phyloP scores from a whole-genome alignment of 371 early-diverging fungal species.

The Circinella minor region DNA sequence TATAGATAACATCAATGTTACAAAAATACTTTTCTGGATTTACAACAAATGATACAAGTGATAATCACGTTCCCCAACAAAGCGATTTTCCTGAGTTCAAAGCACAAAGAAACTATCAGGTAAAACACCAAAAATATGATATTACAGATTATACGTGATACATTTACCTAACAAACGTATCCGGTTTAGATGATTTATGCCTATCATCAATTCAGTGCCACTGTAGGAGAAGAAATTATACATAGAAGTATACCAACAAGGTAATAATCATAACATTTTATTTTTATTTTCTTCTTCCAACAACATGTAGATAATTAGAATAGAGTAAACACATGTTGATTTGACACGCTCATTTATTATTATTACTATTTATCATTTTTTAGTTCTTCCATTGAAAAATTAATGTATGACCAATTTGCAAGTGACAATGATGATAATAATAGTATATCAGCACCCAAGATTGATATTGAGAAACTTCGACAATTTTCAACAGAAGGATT shows the following conservation, averaged over 20 bases:
- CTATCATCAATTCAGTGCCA: slow-evolving; percentile 57
- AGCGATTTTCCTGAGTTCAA: slow-evolving; percentile 27
- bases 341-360: too few species aligned
- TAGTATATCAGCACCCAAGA: slow-evolving; percentile 4
- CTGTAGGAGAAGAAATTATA: slow-evolving; percentile 62
- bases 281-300: too few species aligned
- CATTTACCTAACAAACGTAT: background rate
- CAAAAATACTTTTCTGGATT: slow-evolving; percentile 72
- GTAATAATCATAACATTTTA: slow-evolving; percentile 21
- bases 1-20: slow-evolving; percentile 62
- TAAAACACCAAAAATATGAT: slow-evolving; percentile 9
- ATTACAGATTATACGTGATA: too few species aligned
- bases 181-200: slow-evolving; percentile 61
- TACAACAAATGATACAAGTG: slow-evolving; percentile 34
- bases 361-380: background rate
- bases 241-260: slow-evolving; percentile 62
- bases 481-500: slow-evolving; percentile 32
- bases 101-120: slow-evolving; percentile 51
- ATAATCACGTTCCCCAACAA: slow-evolving; percentile 20
- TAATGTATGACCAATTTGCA: slow-evolving; percentile 55
- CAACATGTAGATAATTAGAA: too few species aligned
- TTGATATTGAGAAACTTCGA: slow-evolving; percentile 32
- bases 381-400: slow-evolving; percentile 62
- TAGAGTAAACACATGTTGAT: too few species aligned
- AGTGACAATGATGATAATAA: background rate